Evolutionary conservation across 352 stramenopile genomes (phyloP), one percentile per base, ranked within the genome.

Genomic region (Plasmopara halstedii): DNA sequence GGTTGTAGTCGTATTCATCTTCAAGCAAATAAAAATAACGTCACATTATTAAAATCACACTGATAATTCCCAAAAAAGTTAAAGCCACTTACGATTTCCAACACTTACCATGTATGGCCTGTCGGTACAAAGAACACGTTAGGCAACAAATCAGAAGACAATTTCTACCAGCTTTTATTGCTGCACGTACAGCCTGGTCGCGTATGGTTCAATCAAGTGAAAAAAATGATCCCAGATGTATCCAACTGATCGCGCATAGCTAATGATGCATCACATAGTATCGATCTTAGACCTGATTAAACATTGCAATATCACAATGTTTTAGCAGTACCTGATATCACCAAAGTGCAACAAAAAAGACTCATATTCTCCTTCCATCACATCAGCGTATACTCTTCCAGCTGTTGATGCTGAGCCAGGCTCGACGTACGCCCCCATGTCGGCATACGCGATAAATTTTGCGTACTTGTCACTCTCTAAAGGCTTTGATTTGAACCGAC

Each of bases 181-280:
- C n/a, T 36, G 19, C 10, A 47, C 71, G 39, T 64, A 85, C 74
- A 85, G 42, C 48, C 70, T 70, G 6, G 74, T 86, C 11, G 74
- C 74, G 31, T 77, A 71, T 3, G 73, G 68, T 31, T 87, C 73
- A 23, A 87, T 85, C 20, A 86, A 43, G 40, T 78, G 70, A 37
- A 89, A 86, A 50, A 84, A 89, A 22, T 73, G 67, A 31, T 89
- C 78, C 78, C 78, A 89, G 37, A 85, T 51, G 18, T 62, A 68
- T 26, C 66, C 74, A 26, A 73, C 52, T 3, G 70, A 75, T 42
- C 70, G 64, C n/a, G 77, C 74, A 53, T 86, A 88, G 42, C 77
- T 88, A 42, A 29, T 19, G 32, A 36, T 33, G 14, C 21, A 40
- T 25, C 17, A 19, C n/a, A 27, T 1, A 19, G n/a, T n/a, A n/a